Percentiles rank a stretch among this genome's conserved stretches.
These are phyloP conservation scores for Xylaria sp. DNA, from an alignment of 2,329 filamentous ascomycete species.

Conservation along the genomic window DNA sequence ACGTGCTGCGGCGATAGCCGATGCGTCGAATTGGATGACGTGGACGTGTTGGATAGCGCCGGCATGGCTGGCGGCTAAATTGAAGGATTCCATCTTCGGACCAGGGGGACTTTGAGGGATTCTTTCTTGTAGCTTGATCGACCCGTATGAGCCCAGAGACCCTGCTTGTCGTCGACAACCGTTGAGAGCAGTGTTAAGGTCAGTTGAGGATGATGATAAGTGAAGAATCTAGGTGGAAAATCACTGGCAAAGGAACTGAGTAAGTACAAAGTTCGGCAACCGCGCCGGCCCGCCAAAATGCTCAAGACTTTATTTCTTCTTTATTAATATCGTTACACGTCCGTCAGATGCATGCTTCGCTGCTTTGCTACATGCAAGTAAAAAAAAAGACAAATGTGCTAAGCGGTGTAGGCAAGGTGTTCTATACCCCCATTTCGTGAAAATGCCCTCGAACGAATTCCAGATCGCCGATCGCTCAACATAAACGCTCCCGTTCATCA, in stretches of 20 bases:
- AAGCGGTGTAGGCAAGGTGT: neutral
- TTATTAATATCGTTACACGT: neutral
- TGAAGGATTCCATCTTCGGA: constrained; percentile 33
- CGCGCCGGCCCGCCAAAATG: no score
- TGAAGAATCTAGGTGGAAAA: neutral
- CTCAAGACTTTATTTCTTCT: neutral
- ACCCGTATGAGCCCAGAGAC: neutral
- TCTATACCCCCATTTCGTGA: neutral
- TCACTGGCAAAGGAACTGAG: no score
- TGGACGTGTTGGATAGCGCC: constrained; percentile 34
- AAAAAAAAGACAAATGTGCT: neutral
- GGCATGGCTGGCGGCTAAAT: constrained; percentile 33
- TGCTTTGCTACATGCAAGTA: neutral
- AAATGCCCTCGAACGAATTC: neutral
- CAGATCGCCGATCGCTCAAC: neutral
- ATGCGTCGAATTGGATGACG: constrained; percentile 29
- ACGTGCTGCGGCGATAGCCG: constrained; percentile 25
- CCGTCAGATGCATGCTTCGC: neutral
- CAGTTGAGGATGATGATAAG: neutral
- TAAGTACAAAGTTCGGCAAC: no score
- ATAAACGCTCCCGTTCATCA: neutral
- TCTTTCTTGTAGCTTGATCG: neutral
- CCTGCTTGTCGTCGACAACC: neutral
- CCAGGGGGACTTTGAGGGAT: neutral
- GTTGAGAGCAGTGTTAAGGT: neutral